These are phyloP conservation scores for Thalassiosira hispida DNA, from an alignment of 352 stramenopile genomes.

Conservation along the genomic window DNA sequence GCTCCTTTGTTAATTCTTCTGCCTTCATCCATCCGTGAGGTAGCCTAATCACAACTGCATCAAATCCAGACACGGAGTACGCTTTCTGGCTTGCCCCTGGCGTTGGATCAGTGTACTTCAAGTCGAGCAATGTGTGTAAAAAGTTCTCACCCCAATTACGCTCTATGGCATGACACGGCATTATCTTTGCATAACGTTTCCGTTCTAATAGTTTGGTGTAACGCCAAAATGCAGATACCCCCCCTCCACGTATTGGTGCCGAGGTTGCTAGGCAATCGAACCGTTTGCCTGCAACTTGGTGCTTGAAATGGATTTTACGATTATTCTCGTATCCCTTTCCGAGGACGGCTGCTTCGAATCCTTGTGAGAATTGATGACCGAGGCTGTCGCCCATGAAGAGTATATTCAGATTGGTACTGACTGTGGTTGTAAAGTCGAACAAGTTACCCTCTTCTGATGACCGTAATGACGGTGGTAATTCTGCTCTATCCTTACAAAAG, in stretches of 20 bases:
- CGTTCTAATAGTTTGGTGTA: constrained; percentile 42
- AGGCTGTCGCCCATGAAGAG: constrained; percentile 60
- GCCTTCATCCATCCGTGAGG: constrained; percentile 40
- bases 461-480: not conserved
- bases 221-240: constrained; percentile 40
- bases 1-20: constrained; percentile 25
- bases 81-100: not conserved
- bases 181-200: not conserved
- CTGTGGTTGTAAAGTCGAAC: constrained; percentile 47
- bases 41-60: constrained; percentile 46
- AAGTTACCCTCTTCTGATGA: constrained; percentile 4
- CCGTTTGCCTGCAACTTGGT: not conserved
- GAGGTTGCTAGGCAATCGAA: constrained; percentile 24
- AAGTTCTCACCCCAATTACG: constrained; percentile 20
- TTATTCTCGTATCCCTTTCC: not conserved
- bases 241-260: constrained; percentile 37
- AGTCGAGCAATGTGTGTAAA: constrained; percentile 1
- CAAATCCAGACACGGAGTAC: constrained; percentile 34
- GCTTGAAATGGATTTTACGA: constrained; percentile 18
- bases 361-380: constrained; percentile 52
- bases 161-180: constrained; percentile 1
- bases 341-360: constrained; percentile 34
- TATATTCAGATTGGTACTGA: constrained; percentile 57
- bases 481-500: not conserved
- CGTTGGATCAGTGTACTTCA: constrained; percentile 13